Percentiles rank a stretch among this genome's conserved stretches.
Conservation (phyloP, 1,284 basidiomycete species). For the Agaricales sp. region DNA sequence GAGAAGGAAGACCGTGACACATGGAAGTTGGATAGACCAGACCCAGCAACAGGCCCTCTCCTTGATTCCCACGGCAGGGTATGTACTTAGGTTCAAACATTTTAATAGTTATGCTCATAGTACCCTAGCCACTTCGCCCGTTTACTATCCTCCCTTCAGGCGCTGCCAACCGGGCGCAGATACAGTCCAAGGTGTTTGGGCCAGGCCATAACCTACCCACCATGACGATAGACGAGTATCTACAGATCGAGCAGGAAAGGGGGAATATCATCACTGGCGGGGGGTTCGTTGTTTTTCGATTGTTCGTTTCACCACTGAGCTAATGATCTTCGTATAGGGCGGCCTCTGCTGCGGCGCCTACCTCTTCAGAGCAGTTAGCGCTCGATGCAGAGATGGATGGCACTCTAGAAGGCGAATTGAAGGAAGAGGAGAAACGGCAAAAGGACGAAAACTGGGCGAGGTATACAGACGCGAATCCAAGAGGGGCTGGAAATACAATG, state of each 20-base stretch:
- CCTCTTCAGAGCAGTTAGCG: constrained; percentile 68
- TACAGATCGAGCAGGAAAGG: constrained; percentile 74
- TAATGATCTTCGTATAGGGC: constrained; percentile 33
- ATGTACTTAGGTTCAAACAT: constrained; percentile 9
- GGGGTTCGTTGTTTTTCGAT: constrained; percentile 46
- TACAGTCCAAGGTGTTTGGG: constrained; percentile 79
- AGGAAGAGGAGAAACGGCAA: constrained; percentile 64
- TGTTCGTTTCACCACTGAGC: constrained; percentile 1
- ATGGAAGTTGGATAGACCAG: constrained; percentile 70
- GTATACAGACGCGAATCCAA: constrained; percentile 73
- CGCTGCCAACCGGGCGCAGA: constrained; percentile 51
- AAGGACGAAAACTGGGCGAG: constrained; percentile 85
- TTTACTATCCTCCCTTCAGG: constrained; percentile 86
- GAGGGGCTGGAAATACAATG: constrained; percentile 90
- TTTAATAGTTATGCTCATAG: constrained; percentile 3
- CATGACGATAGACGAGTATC: constrained; percentile 95
- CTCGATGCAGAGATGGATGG: constrained; percentile 83
- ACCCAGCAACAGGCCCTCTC: constrained; percentile 50
- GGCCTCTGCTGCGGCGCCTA: constrained; percentile 56
- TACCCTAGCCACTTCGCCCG: constrained; percentile 62
- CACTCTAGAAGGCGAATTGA: constrained; percentile 56
- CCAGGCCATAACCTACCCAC: constrained; percentile 85
- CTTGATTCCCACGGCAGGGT: constrained; percentile 73
- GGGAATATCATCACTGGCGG: constrained; percentile 85
- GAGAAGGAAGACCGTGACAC: constrained; percentile 37